Percentiles rank a stretch among this genome's conserved stretches.
These are phyloP conservation scores for Anthostomella pinea DNA, from an alignment of 2,329 filamentous ascomycete species.

Conservation along the genomic window DNA sequence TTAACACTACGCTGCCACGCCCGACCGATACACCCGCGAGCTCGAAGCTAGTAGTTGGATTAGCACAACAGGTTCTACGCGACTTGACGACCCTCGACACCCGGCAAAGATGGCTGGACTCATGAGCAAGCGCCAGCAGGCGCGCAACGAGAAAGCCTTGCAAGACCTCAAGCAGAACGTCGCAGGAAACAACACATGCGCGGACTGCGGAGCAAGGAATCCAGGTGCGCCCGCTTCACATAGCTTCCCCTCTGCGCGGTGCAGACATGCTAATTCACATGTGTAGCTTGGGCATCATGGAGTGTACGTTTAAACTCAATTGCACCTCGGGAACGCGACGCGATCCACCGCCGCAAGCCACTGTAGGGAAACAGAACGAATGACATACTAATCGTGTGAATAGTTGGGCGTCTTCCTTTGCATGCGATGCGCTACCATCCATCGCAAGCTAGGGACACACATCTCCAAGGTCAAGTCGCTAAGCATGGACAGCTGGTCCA, in stretches of 20 bases:
- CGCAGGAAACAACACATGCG: conserved; percentile 88
- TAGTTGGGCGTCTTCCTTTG: conserved; percentile 94
- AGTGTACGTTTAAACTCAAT: conserved; percentile 61
- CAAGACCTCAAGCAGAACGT: conserved; percentile 83
- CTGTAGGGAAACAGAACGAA: conserved; percentile 6
- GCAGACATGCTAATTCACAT: conserved; percentile 14
- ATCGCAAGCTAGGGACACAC: conserved; percentile 95
- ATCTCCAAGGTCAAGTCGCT: conserved; percentile 98
- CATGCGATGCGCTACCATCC: conserved; percentile 93
- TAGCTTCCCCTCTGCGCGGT: not conserved
- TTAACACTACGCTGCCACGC: not conserved
- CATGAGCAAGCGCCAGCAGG: conserved; percentile 94
- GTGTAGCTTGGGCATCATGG: conserved; percentile 90
- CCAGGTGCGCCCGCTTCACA: conserved; percentile 64
- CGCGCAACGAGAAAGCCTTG: conserved; percentile 88
- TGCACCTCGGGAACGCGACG: not conserved
- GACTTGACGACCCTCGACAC: conserved; percentile 2
- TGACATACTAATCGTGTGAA: conserved; percentile 16
- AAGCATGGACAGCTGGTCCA: conserved; percentile 97
- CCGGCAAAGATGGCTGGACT: conserved; percentile 60
- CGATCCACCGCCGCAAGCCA: conserved; percentile 1
- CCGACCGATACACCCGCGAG: too few species aligned
- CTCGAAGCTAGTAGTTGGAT: conserved; percentile 7
- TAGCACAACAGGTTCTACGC: conserved; percentile 6
- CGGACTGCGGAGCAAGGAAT: conserved; percentile 88